These are phyloP conservation scores for Trametes villosa DNA, from an alignment of 768 basidiomycete genomes.

Conservation along the genomic window DNA sequence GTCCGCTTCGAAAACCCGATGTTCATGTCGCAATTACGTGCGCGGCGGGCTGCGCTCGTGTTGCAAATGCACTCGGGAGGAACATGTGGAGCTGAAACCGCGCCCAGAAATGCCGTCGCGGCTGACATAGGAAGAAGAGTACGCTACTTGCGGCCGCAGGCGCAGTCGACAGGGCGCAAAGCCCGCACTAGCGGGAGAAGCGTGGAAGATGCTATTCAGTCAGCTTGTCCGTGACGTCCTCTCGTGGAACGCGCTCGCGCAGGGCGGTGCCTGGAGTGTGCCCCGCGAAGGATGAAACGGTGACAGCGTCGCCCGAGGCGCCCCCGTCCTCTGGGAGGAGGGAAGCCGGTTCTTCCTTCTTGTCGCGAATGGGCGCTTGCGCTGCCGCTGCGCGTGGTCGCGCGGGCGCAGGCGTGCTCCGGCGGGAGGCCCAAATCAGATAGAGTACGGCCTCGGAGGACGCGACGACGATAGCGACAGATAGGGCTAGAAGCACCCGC, in stretches of 20 bases:
- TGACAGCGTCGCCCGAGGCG: too few species aligned
- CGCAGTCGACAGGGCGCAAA: background rate
- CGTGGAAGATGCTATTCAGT: too few species aligned
- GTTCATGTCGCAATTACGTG: background rate
- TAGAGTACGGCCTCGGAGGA: constrained; percentile 70
- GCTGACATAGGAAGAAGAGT: background rate
- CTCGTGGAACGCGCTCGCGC: too few species aligned
- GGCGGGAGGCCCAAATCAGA: constrained; percentile 71
- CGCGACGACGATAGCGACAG: constrained; percentile 67
- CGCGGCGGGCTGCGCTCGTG: background rate
- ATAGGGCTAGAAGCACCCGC: constrained; percentile 63
- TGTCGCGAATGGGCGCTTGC: background rate
- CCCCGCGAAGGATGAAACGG: too few species aligned
- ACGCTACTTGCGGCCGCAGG: background rate
- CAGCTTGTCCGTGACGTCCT: too few species aligned
- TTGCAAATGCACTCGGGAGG: background rate
- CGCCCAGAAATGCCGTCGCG: background rate
- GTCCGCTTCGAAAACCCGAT: background rate
- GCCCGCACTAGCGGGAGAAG: too few species aligned
- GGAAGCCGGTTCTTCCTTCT: background rate
- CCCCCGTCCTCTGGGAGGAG: background rate
- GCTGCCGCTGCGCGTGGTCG: background rate
- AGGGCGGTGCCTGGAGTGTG: too few species aligned
- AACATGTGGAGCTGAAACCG: background rate
- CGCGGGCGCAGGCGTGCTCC: constrained; percentile 32